Base-by-base conservation (phyloP, 192 early-diverging fungal species). In the Cetraspora pellucida region DNA sequence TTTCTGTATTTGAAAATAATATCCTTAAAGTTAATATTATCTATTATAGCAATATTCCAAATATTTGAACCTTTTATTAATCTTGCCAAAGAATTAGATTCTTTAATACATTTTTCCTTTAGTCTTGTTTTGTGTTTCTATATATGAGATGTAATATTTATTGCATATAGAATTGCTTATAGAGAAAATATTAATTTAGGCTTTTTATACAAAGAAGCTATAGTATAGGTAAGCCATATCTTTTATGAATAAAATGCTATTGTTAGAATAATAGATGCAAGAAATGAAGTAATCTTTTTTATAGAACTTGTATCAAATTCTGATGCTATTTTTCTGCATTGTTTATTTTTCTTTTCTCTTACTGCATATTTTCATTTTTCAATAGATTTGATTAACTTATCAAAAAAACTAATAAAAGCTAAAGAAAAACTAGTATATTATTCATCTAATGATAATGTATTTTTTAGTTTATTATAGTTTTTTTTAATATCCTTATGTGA, bases 1-100 rank as follows among this genome's bases (percentile, higher is more conserved):
- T 72, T 72, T 1, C 31, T 52, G 43, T 37, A 58, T 10, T 10
- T 28, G n/a, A 57, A 72, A 31, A 28, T 19, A 43, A 17, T 43
- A 19, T 73, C 55, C 10, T 54, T 58, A 7, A 73, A 58, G 30
- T 73, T 54, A 8, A 73, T 73, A 10, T 73, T 73, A n/a, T 73
- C 71, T 6, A 73, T 73, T 5, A 73, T 54, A 55, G 28, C 21
- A 5, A 73, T 0, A n/a, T 57, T 72, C 52, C 70, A 72, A 9
- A 72, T 72, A 19, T 73, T 58, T 27, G 13, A 3, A 14, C 30
- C 30, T 11, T n/a, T 14, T 37, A 37, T 54, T 44, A 73, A 11
- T 21, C 55, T 16, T 44, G 17, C n/a, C 17, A 9, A 23, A 19
- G 70, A 50, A 57, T 72, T 16, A n/a, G 27, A 13, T 1, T 11